Evolutionary conservation across 1,139 yeast genomes (phyloP).

Genomic region (Hansenula lynferdii): DNA sequence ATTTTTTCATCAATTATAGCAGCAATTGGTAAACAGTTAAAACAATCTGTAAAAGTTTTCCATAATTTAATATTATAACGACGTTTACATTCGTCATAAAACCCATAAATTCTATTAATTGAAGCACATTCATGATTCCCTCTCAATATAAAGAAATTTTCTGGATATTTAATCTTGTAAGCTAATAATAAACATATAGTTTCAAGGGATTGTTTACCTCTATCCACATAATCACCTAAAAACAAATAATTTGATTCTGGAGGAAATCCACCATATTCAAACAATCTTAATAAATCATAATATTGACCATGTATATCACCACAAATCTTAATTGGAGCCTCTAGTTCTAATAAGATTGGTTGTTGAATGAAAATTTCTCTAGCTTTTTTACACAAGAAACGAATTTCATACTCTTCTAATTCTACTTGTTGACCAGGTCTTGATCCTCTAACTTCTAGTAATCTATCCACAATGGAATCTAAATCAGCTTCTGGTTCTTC

Average conservation of each 20-base stretch:
- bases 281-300: slow-evolving; percentile 88
- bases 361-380: slow-evolving; percentile 97
- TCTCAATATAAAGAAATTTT: slow-evolving; percentile 89
- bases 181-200: slow-evolving; percentile 91
- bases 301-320: slow-evolving; percentile 99
- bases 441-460: slow-evolving; percentile 95
- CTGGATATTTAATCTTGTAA: slow-evolving; percentile 95
- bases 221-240: slow-evolving; percentile 95
- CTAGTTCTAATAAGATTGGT: slow-evolving; percentile 90
- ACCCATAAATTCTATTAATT: slow-evolving; percentile 94
- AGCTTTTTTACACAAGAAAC: slow-evolving; percentile 94
- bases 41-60: slow-evolving; percentile 97
- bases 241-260: slow-evolving; percentile 97
- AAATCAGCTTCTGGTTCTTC: slow-evolving; percentile 84
- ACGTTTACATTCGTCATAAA: slow-evolving; percentile 96
- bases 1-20: slow-evolving; percentile 97
- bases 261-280: slow-evolving; percentile 98
- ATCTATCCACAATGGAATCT: slow-evolving; percentile 95
- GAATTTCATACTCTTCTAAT: slow-evolving; percentile 88
- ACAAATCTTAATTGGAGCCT: slow-evolving; percentile 91
- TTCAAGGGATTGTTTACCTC: slow-evolving; percentile 96
- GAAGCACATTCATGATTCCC: slow-evolving; percentile 99
- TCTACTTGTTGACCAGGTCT: slow-evolving; percentile 98
- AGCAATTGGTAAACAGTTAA: slow-evolving; percentile 96
- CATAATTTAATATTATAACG: slow-evolving; percentile 95